A percentile compares a stretch with the other conserved stretches of the same genome.
These are phyloP conservation scores for Mortierella alpina DNA, from an alignment of 192 early-diverging fungal species.

Conservation along the genomic window DNA sequence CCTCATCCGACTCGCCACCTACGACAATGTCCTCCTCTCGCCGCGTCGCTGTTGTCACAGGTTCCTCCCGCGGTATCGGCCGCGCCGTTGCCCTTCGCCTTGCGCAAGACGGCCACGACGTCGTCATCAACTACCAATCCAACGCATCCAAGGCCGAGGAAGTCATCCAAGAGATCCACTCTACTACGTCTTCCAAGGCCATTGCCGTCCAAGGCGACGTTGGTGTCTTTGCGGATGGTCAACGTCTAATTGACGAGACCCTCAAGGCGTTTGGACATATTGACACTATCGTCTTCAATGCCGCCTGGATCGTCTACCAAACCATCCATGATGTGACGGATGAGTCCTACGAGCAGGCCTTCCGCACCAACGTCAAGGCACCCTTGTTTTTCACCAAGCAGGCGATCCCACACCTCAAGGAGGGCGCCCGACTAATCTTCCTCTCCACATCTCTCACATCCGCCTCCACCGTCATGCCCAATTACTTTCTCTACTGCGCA, in stretches of 20 bases:
- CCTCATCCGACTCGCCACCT: constrained; percentile 6
- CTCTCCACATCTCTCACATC: constrained; percentile 79
- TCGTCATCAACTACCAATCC: constrained; percentile 76
- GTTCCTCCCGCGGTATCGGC: constrained; percentile 91
- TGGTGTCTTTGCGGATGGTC: constrained; percentile 84
- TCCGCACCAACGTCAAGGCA: constrained; percentile 82
- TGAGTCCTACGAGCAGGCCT: constrained; percentile 86
- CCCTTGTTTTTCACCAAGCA: constrained; percentile 84
- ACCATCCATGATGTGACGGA: constrained; percentile 81
- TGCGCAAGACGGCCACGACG: constrained; percentile 70
- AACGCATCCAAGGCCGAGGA: constrained; percentile 80
- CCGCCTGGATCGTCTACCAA: constrained; percentile 88
- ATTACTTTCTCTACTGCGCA: constrained; percentile 72
- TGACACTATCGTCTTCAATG: constrained; percentile 85
- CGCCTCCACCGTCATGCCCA: constrained; percentile 81
- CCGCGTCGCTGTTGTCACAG: constrained; percentile 88
- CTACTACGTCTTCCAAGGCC: constrained; percentile 14
- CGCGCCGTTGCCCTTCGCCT: constrained; percentile 87
- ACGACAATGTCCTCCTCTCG: constrained; percentile 54
- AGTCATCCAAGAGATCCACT: constrained; percentile 79
- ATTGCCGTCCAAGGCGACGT: constrained; percentile 82
- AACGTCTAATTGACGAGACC: constrained; percentile 81
- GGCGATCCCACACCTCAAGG: constrained; percentile 79
- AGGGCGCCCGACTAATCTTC: constrained; percentile 78
- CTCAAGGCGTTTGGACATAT: constrained; percentile 57